Evolutionary conservation across 768 basidiomycete genomes (phyloP).

Genomic region (Tylopilus plumbeoviolaceoides): DNA sequence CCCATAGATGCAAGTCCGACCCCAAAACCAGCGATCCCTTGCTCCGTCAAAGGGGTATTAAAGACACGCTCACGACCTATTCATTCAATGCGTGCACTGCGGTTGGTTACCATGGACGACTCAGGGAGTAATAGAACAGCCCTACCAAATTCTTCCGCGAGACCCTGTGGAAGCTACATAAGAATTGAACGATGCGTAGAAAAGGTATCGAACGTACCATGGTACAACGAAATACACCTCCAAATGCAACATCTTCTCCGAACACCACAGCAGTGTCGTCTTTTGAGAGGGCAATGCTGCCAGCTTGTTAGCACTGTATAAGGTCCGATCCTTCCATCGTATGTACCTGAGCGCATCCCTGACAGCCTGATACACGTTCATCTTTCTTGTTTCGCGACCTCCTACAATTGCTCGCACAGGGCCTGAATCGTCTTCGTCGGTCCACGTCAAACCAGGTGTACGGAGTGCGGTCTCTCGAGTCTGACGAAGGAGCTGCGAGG

Average conservation of each 20-base stretch:
- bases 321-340: slow-evolving; percentile 7
- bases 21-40: slow-evolving; percentile 93
- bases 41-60: slow-evolving; percentile 90
- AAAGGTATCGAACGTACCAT: slow-evolving; percentile 52
- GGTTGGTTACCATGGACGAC: neutral
- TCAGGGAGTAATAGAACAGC: neutral
- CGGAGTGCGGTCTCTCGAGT: slow-evolving; percentile 70
- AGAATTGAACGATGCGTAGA: neutral
- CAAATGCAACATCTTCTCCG: slow-evolving; percentile 89
- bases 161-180: slow-evolving; percentile 47
- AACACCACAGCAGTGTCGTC: slow-evolving; percentile 89
- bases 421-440: slow-evolving; percentile 49
- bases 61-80: slow-evolving; percentile 88
- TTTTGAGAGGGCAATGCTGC: slow-evolving; percentile 75
- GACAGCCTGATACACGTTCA: slow-evolving; percentile 93
- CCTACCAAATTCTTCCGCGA: slow-evolving; percentile 90
- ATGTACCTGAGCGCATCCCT: slow-evolving; percentile 85
- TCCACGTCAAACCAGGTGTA: slow-evolving; percentile 70
- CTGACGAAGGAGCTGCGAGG: slow-evolving; percentile 57
- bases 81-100: slow-evolving; percentile 1
- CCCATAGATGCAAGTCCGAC: slow-evolving; percentile 92
- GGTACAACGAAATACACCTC: slow-evolving; percentile 91
- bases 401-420: slow-evolving; percentile 49
- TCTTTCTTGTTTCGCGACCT: slow-evolving; percentile 86
- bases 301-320: slow-evolving; percentile 6